Evolutionary conservation across 768 basidiomycete species (phyloP), one percentile per base, ranked within the genome.

Genomic region (Amanita pallidorosea): DNA sequence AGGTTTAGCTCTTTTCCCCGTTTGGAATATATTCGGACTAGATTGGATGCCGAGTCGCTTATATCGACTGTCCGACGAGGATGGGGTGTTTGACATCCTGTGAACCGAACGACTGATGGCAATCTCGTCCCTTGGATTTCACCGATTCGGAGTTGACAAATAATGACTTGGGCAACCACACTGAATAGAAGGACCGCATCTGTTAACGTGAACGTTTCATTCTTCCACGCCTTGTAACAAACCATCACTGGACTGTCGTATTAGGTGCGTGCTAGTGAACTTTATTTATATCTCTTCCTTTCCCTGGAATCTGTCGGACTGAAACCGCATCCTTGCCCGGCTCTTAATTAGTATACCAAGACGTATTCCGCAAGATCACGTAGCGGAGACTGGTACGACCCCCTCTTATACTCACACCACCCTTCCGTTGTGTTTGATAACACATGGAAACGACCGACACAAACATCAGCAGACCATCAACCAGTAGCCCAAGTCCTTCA

Each of bases 401-500:
- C 49, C 41, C 54, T 47, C 54, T 51, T 54, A 53, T 58, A 46
- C 50, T 59, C 56, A 58, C 71, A 73, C 63, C 67, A 67, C 55
- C 69, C 72, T 49, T 68, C 75, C 40, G 75, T 25, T 31, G 27
- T 34, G 17, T 42, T 23, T 43, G 41, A 50, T 50, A 33, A 50
- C 33, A 42, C 36, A 50, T 51, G 50, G 38, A 41, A 31, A 34
- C 40, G 31, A 20, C 42, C 29, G 37, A 35, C 34, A 18, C 31
- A 18, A 35, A 4, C 33, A 35, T 6, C 48, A 72, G 66, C 40
- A 77, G 77, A 54, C 69, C 65, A 47, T 76, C 75, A 17, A 38
- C 35, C 23, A 71, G 76, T 27, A 71, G 76, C 31, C 64, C 75
- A 17, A 62, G 75, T 0, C 70, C 77, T 44, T 70, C 74, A 12